Evolutionary conservation across 2,329 filamentous ascomycete species (phyloP).

Genomic region (Fusarium ramigenum): DNA sequence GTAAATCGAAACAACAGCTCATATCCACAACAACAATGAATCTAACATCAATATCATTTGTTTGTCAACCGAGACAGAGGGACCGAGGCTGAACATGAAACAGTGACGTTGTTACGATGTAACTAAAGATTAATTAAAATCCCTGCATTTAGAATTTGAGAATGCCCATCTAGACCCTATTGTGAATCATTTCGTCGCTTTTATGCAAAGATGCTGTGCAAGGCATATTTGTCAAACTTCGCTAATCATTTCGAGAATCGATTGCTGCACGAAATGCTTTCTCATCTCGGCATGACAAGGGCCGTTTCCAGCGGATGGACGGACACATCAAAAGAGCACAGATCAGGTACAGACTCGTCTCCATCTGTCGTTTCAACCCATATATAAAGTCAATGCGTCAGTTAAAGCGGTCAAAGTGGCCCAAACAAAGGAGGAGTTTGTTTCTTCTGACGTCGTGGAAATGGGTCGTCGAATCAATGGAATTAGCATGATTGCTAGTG

Average conservation of each 20-base stretch:
- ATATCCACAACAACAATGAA: neutral
- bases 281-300: slow-evolving; percentile 19
- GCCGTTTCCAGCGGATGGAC: slow-evolving; percentile 24
- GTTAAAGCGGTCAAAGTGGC: slow-evolving; percentile 31
- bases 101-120: slow-evolving; percentile 14
- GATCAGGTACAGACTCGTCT: slow-evolving; percentile 24
- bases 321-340: neutral
- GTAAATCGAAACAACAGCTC: slow-evolving; percentile 6
- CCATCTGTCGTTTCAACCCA: slow-evolving; percentile 37
- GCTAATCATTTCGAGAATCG: neutral
- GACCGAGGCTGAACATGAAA: slow-evolving; percentile 22
- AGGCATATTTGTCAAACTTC: neutral
- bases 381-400: slow-evolving; percentile 27
- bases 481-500: neutral
- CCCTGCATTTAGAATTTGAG: slow-evolving; percentile 3
- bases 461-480: neutral
- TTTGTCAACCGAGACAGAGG: neutral
- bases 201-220: neutral
- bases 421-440: slow-evolving; percentile 25
- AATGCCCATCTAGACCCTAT: neutral
- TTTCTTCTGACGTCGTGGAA: slow-evolving; percentile 11
- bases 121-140: slow-evolving; percentile 4
- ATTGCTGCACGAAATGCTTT: slow-evolving; percentile 7
- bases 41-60: neutral
- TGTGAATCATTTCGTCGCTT: neutral